phyloP scores from a whole-genome alignment of 2,329 filamentous ascomycete genomes.

The Ophiocordyceps camponoti-saundersi region DNA sequence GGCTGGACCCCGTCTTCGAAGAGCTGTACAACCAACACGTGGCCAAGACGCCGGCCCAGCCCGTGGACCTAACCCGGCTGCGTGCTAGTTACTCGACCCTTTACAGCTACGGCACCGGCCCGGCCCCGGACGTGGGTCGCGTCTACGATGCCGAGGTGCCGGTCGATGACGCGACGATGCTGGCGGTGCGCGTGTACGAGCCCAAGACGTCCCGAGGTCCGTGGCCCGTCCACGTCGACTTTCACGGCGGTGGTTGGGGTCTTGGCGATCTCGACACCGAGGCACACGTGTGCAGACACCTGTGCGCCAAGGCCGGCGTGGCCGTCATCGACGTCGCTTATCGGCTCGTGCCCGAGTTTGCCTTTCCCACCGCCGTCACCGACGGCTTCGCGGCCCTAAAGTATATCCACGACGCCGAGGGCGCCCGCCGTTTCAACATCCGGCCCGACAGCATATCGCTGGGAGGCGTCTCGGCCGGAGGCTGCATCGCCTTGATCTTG shows the following conservation, averaged over 20 bases:
- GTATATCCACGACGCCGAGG: slow-evolving; percentile 16
- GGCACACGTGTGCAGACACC: slow-evolving; percentile 28
- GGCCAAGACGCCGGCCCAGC: slow-evolving; percentile 19
- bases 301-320: slow-evolving; percentile 24
- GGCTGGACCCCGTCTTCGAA: slow-evolving; percentile 27
- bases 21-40: slow-evolving; percentile 29
- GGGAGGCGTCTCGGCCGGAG: slow-evolving; percentile 28
- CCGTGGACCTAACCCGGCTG: slow-evolving; percentile 20
- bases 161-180: slow-evolving; percentile 10
- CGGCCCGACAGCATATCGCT: slow-evolving; percentile 19
- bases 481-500: slow-evolving; percentile 18
- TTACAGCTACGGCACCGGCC: slow-evolving; percentile 25
- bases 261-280: slow-evolving; percentile 32
- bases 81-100: slow-evolving; percentile 24
- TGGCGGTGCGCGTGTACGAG: slow-evolving; percentile 25
- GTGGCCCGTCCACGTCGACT: slow-evolving; percentile 30
- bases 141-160: slow-evolving; percentile 20
- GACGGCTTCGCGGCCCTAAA: slow-evolving; percentile 29
- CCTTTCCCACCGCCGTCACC: slow-evolving; percentile 28
- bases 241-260: slow-evolving; percentile 31
- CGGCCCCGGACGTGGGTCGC: slow-evolving; percentile 21
- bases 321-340: slow-evolving; percentile 34
- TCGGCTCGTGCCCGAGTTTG: slow-evolving; percentile 29
- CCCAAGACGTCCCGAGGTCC: slow-evolving; percentile 18
- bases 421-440: slow-evolving; percentile 19